Percentiles rank a stretch among this genome's conserved stretches.
phyloP scores from a whole-genome alignment of 2,329 filamentous ascomycete species.

The Nothomitra cinnamomea region DNA sequence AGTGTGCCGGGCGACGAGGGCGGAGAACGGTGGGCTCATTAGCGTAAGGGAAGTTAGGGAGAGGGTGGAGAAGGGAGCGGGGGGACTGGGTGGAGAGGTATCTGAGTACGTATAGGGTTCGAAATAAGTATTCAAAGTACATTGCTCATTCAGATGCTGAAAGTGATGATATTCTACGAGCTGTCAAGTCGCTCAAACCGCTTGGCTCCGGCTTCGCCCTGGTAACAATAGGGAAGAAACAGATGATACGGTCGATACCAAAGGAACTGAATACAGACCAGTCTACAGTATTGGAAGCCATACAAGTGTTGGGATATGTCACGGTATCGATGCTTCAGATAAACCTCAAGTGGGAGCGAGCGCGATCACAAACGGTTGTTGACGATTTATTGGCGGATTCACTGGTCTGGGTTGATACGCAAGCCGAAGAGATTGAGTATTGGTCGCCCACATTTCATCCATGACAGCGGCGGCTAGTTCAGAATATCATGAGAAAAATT shows the following conservation, averaged over 20 bases:
- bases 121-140: background rate
- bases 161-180: conserved; percentile 76
- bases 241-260: conserved; percentile 82
- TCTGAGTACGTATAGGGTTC: conserved; percentile 42
- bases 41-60: conserved; percentile 67
- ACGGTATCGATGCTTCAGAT: conserved; percentile 75
- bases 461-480: conserved; percentile 1
- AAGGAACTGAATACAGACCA: conserved; percentile 94
- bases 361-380: conserved; percentile 73
- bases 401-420: conserved; percentile 85
- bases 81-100: conserved; percentile 56
- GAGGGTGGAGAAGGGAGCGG: conserved; percentile 46
- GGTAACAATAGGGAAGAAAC: conserved; percentile 63
- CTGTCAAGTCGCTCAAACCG: conserved; percentile 72
- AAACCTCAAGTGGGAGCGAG: conserved; percentile 73
- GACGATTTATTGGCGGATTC: conserved; percentile 80
- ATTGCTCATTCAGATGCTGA: background rate
- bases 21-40: conserved; percentile 85
- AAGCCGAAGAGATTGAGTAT: conserved; percentile 77
- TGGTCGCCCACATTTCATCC: conserved; percentile 72
- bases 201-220: conserved; percentile 79
- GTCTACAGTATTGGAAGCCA: conserved; percentile 77
- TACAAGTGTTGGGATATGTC: conserved; percentile 77
- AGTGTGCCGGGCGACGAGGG: conserved; percentile 68
- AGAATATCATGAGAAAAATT: background rate